Conservation (phyloP, 441 rosid genomes). For the Geranium incanum region DNA sequence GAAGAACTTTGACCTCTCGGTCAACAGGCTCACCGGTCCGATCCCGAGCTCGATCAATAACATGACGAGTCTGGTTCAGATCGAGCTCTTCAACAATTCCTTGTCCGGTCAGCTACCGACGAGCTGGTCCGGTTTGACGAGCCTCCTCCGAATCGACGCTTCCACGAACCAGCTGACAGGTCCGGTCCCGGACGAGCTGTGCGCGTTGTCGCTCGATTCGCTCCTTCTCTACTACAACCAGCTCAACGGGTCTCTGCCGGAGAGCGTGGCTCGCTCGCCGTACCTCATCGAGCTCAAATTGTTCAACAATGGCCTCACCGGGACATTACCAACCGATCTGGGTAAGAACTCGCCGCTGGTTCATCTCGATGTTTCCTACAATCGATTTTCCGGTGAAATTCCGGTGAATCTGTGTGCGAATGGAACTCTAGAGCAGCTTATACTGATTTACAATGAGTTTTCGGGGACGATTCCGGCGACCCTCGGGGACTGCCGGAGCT, state of each 20-base stretch:
- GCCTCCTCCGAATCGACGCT: slow-evolving; percentile 62
- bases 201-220: slow-evolving; percentile 57
- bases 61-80: slow-evolving; percentile 54
- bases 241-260: slow-evolving; percentile 58
- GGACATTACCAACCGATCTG: slow-evolving; percentile 56
- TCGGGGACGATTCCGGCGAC: slow-evolving; percentile 60
- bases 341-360: slow-evolving; percentile 66
- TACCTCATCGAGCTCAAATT: slow-evolving; percentile 65
- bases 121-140: slow-evolving; percentile 50
- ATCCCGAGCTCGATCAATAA: slow-evolving; percentile 67
- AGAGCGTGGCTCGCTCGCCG: slow-evolving; percentile 54
- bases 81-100: slow-evolving; percentile 90
- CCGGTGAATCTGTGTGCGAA: not conserved
- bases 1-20: slow-evolving; percentile 75
- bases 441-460: slow-evolving; percentile 56
- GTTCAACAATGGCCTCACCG: slow-evolving; percentile 54
- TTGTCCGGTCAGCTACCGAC: slow-evolving; percentile 59
- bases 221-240: slow-evolving; percentile 74
- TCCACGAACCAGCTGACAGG: slow-evolving; percentile 77
- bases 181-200: slow-evolving; percentile 63
- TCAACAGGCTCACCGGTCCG: slow-evolving; percentile 51
- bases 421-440: slow-evolving; percentile 18
- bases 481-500: slow-evolving; percentile 50
- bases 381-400: slow-evolving; percentile 45
- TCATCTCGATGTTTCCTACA: slow-evolving; percentile 70